A percentile compares a stretch with the other conserved stretches of the same genome.
phyloP scores from a whole-genome alignment of 2,329 filamentous ascomycete species.

The Colletotrichum brevisporum region DNA sequence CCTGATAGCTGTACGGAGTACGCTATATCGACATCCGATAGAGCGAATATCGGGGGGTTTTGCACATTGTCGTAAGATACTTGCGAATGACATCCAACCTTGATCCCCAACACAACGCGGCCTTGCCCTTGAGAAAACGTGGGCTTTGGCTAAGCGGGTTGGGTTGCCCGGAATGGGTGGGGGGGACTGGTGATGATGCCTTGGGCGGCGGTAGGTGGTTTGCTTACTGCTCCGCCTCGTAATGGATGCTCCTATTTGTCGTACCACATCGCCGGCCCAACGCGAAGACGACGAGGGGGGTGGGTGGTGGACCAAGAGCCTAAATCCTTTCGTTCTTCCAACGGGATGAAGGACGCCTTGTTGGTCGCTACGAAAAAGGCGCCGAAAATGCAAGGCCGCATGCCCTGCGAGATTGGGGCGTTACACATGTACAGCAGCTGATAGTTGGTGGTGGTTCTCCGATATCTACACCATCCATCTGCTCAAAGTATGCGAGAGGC shows the following conservation, averaged over 20 bases:
- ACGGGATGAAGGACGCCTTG: too few species aligned
- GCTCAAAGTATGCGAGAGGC: constrained; percentile 12
- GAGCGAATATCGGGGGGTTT: not conserved
- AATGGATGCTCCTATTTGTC: not conserved
- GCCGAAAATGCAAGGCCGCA: too few species aligned
- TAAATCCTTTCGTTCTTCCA: constrained; percentile 1
- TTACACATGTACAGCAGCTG: constrained; percentile 27
- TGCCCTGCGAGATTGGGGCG: not conserved
- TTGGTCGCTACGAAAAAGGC: too few species aligned
- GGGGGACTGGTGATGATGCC: constrained; percentile 13
- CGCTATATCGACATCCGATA: constrained; percentile 10
- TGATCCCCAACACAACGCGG: not conserved
- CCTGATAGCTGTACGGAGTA: not conserved
- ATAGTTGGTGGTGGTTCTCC: not conserved
- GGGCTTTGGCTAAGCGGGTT: constrained; percentile 5
- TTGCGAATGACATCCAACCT: not conserved
- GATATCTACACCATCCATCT: too few species aligned
- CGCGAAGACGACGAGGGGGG: constrained; percentile 28
- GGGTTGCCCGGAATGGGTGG: not conserved
- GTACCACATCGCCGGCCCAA: constrained; percentile 16
- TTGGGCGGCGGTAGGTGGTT: not conserved
- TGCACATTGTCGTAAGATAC: constrained; percentile 4
- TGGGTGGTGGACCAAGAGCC: not conserved
- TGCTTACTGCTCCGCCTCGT: constrained; percentile 4
- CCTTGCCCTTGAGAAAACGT: constrained; percentile 15